These are phyloP conservation scores for Talinum fruticosum DNA, from an alignment of 148 eudicot genomes.

Conservation along the genomic window DNA sequence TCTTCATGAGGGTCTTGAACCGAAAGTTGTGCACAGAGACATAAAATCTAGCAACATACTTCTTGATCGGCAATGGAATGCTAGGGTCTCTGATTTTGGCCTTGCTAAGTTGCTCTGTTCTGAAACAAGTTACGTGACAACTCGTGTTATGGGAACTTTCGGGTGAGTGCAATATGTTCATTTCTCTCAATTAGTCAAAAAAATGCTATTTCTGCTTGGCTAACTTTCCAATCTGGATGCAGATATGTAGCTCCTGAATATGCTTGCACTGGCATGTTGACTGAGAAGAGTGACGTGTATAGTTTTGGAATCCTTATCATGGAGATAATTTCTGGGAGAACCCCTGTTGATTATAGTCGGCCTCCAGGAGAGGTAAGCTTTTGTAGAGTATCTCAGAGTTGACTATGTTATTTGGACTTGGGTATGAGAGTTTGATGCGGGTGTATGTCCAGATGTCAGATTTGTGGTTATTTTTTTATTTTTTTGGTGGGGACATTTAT, in stretches of 20 bases:
- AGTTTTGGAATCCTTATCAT: constrained; percentile 80
- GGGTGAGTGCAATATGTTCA: constrained; percentile 46
- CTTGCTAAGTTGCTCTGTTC: constrained; percentile 84
- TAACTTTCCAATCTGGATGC: constrained; percentile 10
- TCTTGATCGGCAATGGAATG: constrained; percentile 69
- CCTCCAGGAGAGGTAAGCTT: constrained; percentile 69
- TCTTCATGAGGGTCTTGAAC: constrained; percentile 95
- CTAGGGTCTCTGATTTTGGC: constrained; percentile 88
- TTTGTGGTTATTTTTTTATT: neutral
- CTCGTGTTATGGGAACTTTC: constrained; percentile 95
- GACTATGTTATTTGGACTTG: neutral
- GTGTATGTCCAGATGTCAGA: neutral
- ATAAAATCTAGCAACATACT: constrained; percentile 86
- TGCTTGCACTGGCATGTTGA: constrained; percentile 89
- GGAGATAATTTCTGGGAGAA: constrained; percentile 82
- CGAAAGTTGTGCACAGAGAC: constrained; percentile 91
- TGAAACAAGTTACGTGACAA: constrained; percentile 75
- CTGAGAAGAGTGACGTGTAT: constrained; percentile 76
- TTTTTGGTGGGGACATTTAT: too few relatives aligned
- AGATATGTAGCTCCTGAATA: constrained; percentile 90
- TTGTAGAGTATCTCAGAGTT: neutral
- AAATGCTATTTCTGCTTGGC: neutral
- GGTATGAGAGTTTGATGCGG: neutral
- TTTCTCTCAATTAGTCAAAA: neutral
- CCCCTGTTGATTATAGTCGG: constrained; percentile 75